Base-by-base conservation (phyloP, 2,329 filamentous ascomycete species). In the Trichoderma asperellum region DNA sequence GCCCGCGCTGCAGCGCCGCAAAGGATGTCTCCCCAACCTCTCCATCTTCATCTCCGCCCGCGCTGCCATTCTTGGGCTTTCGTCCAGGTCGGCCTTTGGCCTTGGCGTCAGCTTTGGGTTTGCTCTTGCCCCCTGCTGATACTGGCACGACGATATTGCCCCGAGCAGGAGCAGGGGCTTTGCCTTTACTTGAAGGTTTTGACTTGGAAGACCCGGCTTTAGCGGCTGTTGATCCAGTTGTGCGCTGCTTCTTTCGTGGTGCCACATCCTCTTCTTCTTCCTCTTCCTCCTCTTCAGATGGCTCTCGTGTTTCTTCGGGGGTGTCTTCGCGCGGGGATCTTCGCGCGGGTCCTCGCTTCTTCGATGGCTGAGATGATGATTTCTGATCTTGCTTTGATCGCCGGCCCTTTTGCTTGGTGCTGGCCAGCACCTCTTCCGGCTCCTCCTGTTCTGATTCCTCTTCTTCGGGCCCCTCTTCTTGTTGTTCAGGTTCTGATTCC, bases 1-100 rank as follows among this genome's bases (percentile, higher is more conserved):
- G 86, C 0, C 85, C 85, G 10, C 84, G 84, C 47, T 86, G 85
- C 11, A 87, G 79, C 3, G 83, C 84, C 29, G 82, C 75, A 16
- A 83, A 77, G 0, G 83, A 84, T 8, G 83, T 81, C 43, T 87
- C 86, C 11, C 78, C 79, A 5, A 82, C 81, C 34, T 86, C 84
- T 7, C 74, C 77, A 8, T 59, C 55, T n/a, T 80, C 81, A 18
- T 69, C 71, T 76, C 77, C 72, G 2, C 32, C 29, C 77, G 57
- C 58, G 2, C n/a, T 34, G 14, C 70, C 70, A 18, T 34, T 55
- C 59, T 76, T 76, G 29, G 73, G 71, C 56, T 76, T 77, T 49
- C 73, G 73, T 7, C 73, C 73, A 14, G 72, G 72, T 55, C 73
- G 75, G 21, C 74, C 74, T 52, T 69, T 74, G 27, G 73, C 70